Evolutionary conservation across 2,329 filamentous ascomycete genomes (phyloP).

Genomic region (Endothia cerciana): DNA sequence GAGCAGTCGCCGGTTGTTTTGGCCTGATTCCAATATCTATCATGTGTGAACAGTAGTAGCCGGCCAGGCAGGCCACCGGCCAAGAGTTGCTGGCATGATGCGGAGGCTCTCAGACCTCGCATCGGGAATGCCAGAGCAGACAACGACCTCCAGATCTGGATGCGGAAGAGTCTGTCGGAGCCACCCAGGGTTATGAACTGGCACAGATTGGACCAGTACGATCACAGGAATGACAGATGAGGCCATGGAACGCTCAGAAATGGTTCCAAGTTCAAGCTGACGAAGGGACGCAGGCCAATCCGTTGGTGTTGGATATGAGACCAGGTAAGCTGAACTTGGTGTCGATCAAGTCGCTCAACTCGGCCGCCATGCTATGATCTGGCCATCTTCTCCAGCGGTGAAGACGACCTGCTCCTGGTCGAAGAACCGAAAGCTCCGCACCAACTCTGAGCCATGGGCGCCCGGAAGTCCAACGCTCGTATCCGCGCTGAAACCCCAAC

Average conservation of each 20-base stretch:
- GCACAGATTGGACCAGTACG: neutral
- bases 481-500: constrained; percentile 60
- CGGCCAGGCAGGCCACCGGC: no score
- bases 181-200: neutral
- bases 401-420: constrained; percentile 63
- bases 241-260: neutral
- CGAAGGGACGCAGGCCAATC: neutral
- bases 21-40: no score
- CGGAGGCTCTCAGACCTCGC: no score
- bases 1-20: no score
- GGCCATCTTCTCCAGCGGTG: constrained; percentile 62
- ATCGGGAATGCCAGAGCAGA: no score
- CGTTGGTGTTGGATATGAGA: neutral
- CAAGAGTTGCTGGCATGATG: no score
- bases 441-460: constrained; percentile 66
- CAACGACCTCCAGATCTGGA: no score
- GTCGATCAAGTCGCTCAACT: neutral
- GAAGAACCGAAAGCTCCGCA: constrained; percentile 66
- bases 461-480: constrained; percentile 63
- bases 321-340: neutral
- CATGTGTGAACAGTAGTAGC: no score
- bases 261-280: neutral
- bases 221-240: neutral
- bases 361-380: constrained; percentile 60
- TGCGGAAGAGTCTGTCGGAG: no score